Evolutionary conservation across 306 rosid species (phyloP), one percentile per base, ranked within the genome.

Genomic region (Castanopsis chinensis): DNA sequence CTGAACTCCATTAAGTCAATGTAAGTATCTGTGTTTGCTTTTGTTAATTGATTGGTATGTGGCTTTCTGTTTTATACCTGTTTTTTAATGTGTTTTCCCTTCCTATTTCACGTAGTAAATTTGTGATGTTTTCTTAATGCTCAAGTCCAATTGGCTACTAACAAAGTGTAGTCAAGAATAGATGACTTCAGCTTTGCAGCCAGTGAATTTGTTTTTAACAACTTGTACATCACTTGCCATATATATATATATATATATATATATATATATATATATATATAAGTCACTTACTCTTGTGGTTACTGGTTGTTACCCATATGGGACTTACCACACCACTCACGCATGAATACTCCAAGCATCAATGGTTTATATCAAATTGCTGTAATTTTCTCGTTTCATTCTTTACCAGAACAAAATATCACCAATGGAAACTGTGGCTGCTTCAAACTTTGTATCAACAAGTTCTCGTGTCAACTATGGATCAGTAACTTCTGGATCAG

Each of bases 391-490:
- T 37, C 25, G 33, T 72, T 1, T 1, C 35, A 55, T 72, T 64
- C 61, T 79, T 78, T 81, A 81, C 25, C 86, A 78, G 77, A 54
- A 70, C 55, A 68, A 20, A 54, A 58, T 19, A 72, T 21, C 71
- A 60, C 21, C 77, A 45, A 91, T 91, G 97, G 92, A 88, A 76
- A 75, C 85, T 75, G 20, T 92, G 41, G 61, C 89, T 71, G 89
- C 89, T 76, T 83, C 94, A 68, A 84, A 81, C 61, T 61, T 86
- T 65, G 81, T 85, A 79, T 81, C 89, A 23, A 82, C 83, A 76
- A 80, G 59, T 73, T 80, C 86, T 21, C 77, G 71, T 43, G 74
- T 76, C 65, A 79, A 60, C 37, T 23, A 61, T 53, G 77, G 85
- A 4, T 32, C 35, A 70, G 49, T 72, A 49, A 69, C 64, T 27